Evolutionary conservation across 768 basidiomycete genomes (phyloP), one percentile per base, ranked within the genome.

Genomic region (Sarcodon aspratus): DNA sequence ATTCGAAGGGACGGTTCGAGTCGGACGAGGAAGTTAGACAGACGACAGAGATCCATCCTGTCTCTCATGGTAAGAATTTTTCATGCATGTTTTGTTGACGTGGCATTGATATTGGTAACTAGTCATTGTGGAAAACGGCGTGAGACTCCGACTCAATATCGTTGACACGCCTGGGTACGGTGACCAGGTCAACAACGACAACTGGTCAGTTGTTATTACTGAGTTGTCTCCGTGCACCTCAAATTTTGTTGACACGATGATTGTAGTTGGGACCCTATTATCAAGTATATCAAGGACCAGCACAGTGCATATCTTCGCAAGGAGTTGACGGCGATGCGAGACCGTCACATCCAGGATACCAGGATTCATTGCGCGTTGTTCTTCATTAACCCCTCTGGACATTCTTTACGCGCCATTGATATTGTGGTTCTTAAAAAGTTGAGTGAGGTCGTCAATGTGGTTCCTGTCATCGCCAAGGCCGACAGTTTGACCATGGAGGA

Each of bases 241-340:
- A 32, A 6, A 9, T 10, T 45, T 48, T 31, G 44, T 37, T 31
- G 32, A 45, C 18, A 38, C 43, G 21, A 9, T 34, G 18, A 18
- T 50, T 54, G n/a, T 52, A 94, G 90, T 75, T 99, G 95, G 95
- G 95, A 99, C 61, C 89, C 95, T 38, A 98, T 99, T 59, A 77
- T 98, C 64, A 97, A 96, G 68, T 96, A 99, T 67, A 97, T 97
- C 74, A 92, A 94, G 72, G 95, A 98, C 75, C 95, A 98, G 64
- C 95, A 98, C 73, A 93, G 90, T 63, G 91, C 93, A 35, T 99
- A 96, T 69, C 79, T 99, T 48, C 89, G 96, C 68, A 98, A 99
- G 70, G 95, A 99, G 73, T 75, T 98, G 55, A 98, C 96, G 3
- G 95, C 96, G 2, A 92, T 92, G 86, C 87, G 96, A 54, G 95